Evolutionary conservation across 306 rosid species (phyloP).

Genomic region (Begonia loranthoides): DNA sequence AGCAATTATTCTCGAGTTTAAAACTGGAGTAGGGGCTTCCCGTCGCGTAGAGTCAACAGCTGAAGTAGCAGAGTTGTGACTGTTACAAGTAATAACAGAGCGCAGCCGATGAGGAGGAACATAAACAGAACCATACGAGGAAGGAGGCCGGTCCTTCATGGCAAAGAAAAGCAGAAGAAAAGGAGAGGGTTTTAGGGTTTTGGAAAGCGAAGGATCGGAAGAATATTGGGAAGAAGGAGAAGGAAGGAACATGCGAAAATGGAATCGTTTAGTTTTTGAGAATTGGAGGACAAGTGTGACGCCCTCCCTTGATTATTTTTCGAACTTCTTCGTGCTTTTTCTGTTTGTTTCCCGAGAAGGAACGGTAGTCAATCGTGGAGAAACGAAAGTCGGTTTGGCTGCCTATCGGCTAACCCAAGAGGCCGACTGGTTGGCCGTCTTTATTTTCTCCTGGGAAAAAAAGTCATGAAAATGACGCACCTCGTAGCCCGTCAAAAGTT

Average conservation of each 20-base stretch:
- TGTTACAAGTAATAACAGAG: slow-evolving; percentile 33
- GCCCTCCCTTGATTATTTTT: not conserved
- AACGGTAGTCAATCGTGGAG: not conserved
- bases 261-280: not conserved
- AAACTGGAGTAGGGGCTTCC: slow-evolving; percentile 6
- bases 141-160: slow-evolving; percentile 83
- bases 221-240: slow-evolving; percentile 7
- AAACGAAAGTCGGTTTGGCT: too few relatives aligned
- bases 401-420: too few relatives aligned
- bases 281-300: not conserved
- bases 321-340: not conserved
- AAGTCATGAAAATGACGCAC: too few relatives aligned
- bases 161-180: slow-evolving; percentile 11
- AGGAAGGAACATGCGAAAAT: slow-evolving; percentile 2
- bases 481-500: too few relatives aligned
- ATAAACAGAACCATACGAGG: slow-evolving; percentile 56
- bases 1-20: slow-evolving; percentile 15
- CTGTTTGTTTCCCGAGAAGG: not conserved
- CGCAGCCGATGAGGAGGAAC: slow-evolving; percentile 87
- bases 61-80: slow-evolving; percentile 24
- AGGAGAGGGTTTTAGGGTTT: slow-evolving; percentile 29
- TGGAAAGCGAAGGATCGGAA: slow-evolving; percentile 4
- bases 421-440: too few relatives aligned
- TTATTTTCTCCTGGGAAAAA: too few relatives aligned
- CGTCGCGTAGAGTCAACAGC: slow-evolving; percentile 23